Percentiles rank a stretch among this genome's conserved stretches.
Evolutionary conservation across 495 filamentous ascomycete genomes (phyloP).

Genomic region (Cetradonia linearis): DNA sequence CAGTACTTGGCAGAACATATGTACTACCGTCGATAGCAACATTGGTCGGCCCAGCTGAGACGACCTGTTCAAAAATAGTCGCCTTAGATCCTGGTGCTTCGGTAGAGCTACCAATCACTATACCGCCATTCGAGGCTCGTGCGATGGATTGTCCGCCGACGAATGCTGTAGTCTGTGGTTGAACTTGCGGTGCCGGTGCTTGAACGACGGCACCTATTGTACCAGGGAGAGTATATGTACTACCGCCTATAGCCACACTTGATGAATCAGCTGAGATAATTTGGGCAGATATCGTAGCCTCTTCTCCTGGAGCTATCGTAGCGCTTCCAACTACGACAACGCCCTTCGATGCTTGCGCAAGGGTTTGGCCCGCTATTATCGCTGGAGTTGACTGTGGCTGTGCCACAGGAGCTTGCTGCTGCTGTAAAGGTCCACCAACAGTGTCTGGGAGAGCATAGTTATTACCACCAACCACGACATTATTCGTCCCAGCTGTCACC

Average conservation of each 20-base stretch:
- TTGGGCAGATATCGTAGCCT: constrained; percentile 1
- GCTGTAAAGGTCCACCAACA: background rate
- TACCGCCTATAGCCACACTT: background rate
- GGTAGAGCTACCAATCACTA: background rate
- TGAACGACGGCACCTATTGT: background rate
- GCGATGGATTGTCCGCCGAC: background rate
- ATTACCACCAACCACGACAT: constrained; percentile 3
- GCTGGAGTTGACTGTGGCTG: background rate
- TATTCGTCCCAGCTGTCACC: background rate
- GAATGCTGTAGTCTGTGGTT: background rate
- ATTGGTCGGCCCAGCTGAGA: background rate
- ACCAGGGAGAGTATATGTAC: background rate
- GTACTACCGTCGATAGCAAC: background rate
- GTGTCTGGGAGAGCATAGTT: constrained; percentile 3
- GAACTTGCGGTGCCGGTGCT: background rate
- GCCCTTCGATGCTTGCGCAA: constrained; percentile 11
- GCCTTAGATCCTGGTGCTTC: constrained; percentile 1
- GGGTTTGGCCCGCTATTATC: background rate
- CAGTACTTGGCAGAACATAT: background rate
- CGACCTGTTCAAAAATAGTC: background rate
- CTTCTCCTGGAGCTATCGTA: background rate
- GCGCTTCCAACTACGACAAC: background rate
- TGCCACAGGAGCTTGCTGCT: background rate
- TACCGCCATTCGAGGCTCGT: constrained; percentile 11
- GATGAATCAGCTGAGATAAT: background rate